Base-by-base conservation (phyloP, 2,329 filamentous ascomycete species). In the Acrocalymma vagum region DNA sequence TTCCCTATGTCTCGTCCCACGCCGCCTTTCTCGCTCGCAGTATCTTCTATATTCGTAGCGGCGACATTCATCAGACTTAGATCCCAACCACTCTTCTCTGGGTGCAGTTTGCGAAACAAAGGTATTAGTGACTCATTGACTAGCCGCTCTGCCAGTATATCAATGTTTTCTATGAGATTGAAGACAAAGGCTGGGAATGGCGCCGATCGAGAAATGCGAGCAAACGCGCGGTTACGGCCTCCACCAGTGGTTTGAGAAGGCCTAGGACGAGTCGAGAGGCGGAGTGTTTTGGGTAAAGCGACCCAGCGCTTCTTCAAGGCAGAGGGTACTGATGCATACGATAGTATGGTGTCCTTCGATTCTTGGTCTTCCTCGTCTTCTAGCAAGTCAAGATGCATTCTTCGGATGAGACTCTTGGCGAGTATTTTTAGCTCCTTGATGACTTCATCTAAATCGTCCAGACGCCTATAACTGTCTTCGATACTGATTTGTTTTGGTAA, bases 401-500 rank as follows among this genome's bases (percentile, higher is more conserved):
- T 81, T 21, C 82, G 81, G 9, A 96, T 68, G 8, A 97, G 75
- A 51, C 87, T 90, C 9, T 74, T 76, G 0, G 87, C 78, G 2
- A 96, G 73, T 45, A 81, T 78, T n/a, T 74, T 70, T 26, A 96
- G 74, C 69, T 95, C 86, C 48, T 81, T 82, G 27, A 75, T 72
- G 20, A 95, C 83, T 43, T 85, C 79, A 1, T 81, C 68, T 35
- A 86, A 64, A 0, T 78, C 84, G 53, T 87, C 81, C 1, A 96
- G 74, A 0, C 84, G 83, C 16, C 82, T 79, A 65, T 95, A 97
- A 11, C 90, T 94, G 70, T 97, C 92, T 64, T 97, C 93, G 50
- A 97, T 94, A 67, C 90, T 94, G 63, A 97, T 95, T 68, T 96
- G 92, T 1, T 83, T 84, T 0, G 93, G 93, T 2, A 95, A 71